A percentile compares a stretch with the other conserved stretches of the same genome.
These are phyloP conservation scores for Trametes cingulata DNA, from an alignment of 768 basidiomycete genomes.

Conservation along the genomic window DNA sequence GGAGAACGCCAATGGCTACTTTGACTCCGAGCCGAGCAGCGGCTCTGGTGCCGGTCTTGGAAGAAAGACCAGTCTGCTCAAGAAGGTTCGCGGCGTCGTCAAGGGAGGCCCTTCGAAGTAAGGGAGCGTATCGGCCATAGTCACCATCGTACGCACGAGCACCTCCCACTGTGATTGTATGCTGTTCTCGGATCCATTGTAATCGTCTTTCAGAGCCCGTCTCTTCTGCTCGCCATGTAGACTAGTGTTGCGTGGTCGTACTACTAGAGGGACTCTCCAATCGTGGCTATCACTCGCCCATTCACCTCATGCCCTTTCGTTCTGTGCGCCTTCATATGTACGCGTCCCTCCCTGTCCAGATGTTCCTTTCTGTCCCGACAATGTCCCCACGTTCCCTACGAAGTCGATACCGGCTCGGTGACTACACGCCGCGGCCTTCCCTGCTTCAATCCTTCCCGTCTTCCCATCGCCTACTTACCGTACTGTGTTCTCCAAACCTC, in stretches of 20 bases:
- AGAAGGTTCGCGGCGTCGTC: constrained; percentile 75
- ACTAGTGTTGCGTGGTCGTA: constrained; percentile 21
- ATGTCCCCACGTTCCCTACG: constrained; percentile 13
- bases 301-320: background rate
- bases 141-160: background rate
- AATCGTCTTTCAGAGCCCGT: constrained; percentile 14
- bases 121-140: constrained; percentile 6
- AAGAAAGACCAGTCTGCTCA: constrained; percentile 76
- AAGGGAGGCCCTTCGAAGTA: constrained; percentile 48
- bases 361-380: constrained; percentile 1
- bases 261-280: constrained; percentile 17
- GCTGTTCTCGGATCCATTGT: constrained; percentile 10
- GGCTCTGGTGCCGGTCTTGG: constrained; percentile 49
- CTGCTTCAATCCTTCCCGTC: background rate
- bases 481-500: constrained; percentile 16
- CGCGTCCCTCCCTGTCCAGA: background rate
- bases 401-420: constrained; percentile 12
- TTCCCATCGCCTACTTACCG: constrained; percentile 6
- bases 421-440: background rate
- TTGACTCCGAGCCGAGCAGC: constrained; percentile 40
- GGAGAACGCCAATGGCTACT: constrained; percentile 45
- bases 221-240: constrained; percentile 20
- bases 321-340: constrained; percentile 6
- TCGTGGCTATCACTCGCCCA: background rate
- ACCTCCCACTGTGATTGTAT: constrained; percentile 8